These are phyloP conservation scores for Pseudopyricularia cyperi DNA, from an alignment of 2,329 filamentous ascomycete genomes.

Conservation along the genomic window DNA sequence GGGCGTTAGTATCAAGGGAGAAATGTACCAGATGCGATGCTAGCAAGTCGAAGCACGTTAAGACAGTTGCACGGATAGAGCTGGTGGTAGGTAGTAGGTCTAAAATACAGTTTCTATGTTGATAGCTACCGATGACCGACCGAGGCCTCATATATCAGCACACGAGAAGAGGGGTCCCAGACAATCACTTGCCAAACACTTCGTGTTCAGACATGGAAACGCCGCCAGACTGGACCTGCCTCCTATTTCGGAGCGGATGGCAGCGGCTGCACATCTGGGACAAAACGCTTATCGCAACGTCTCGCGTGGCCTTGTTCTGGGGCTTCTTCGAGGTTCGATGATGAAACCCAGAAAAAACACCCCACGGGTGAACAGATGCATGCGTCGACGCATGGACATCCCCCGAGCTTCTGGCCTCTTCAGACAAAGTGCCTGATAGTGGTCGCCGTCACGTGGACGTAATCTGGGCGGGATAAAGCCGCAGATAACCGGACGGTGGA, in stretches of 20 bases:
- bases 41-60: not conserved
- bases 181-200: not conserved
- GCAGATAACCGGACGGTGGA: not conserved
- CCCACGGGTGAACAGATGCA: not conserved
- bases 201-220: not conserved
- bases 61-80: not conserved
- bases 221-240: not conserved
- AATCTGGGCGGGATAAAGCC: not conserved
- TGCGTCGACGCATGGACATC: not conserved
- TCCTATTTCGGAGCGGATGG: not conserved
- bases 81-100: not conserved
- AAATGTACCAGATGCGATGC: not conserved
- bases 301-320: not conserved
- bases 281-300: not conserved
- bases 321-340: not conserved
- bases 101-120: not conserved
- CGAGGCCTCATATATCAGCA: not conserved
- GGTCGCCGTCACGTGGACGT: not conserved
- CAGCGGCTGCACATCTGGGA: not conserved
- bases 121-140: not conserved
- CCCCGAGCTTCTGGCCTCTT: not conserved
- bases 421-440: not conserved
- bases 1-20: not conserved
- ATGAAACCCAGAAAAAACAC: not conserved
- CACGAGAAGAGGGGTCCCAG: not conserved